A percentile compares a stretch with the other conserved stretches of the same genome.
Evolutionary conservation across 176 grass and related monocot genomes (phyloP).

Genomic region (Avena sativa): DNA sequence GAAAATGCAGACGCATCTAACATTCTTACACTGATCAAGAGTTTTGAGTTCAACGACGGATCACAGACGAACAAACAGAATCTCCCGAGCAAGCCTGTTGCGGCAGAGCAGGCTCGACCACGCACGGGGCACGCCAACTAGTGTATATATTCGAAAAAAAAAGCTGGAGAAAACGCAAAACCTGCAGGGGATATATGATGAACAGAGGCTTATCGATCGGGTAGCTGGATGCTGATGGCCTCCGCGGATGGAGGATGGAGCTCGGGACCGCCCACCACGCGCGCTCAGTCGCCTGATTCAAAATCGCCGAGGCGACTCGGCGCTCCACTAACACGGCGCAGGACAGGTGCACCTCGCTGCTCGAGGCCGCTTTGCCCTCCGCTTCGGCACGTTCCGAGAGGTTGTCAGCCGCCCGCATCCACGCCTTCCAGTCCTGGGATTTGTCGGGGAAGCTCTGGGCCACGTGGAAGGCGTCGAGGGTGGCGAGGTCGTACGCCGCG

Average conservation of each 20-base stretch:
- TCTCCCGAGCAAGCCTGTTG: neutral
- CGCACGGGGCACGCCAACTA: neutral
- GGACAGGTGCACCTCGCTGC: neutral
- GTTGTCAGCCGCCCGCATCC: neutral
- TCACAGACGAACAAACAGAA: slow-evolving; percentile 2
- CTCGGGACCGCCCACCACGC: neutral
- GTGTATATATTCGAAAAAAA: neutral
- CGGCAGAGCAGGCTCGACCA: neutral
- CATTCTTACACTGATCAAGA: neutral
- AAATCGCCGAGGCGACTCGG: neutral
- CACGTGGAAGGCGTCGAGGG: neutral
- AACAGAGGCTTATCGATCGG: neutral
- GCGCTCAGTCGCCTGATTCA: neutral
- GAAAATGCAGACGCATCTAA: neutral
- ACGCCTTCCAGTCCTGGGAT: neutral
- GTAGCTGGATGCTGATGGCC: neutral
- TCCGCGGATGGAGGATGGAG: neutral
- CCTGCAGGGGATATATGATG: neutral
- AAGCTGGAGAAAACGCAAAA: neutral
- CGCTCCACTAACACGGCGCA: rapidly evolving
- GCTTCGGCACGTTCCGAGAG: neutral
- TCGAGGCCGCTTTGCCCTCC: too few relatives aligned
- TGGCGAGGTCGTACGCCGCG: neutral
- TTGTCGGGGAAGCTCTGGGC: neutral
- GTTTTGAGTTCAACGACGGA: neutral